Evolutionary conservation across 2,329 filamentous ascomycete species (phyloP).

Genomic region (Tolypocladium ovalisporum): DNA sequence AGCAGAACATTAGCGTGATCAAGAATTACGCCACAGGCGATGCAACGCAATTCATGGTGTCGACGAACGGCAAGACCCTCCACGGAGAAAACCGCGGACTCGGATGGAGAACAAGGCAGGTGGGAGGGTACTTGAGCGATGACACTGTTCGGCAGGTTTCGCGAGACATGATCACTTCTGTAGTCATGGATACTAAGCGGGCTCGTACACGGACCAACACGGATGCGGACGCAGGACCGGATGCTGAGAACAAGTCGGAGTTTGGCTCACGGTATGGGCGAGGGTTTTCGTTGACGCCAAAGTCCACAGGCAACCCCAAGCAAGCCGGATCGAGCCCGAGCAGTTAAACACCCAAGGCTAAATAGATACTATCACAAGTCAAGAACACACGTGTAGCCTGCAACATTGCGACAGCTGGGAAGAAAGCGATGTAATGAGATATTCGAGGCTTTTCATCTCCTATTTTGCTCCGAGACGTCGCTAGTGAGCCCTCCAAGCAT

Average conservation of each 20-base stretch:
- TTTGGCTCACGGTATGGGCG: neutral
- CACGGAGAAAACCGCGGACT: constrained; percentile 6
- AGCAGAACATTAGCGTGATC: constrained; percentile 7
- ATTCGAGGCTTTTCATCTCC: neutral
- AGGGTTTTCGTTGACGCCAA: neutral
- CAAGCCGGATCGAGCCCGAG: neutral
- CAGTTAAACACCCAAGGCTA: neutral
- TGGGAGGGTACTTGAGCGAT: constrained; percentile 6
- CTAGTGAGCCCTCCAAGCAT: too few relatives aligned
- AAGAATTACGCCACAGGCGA: constrained; percentile 8
- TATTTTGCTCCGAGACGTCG: neutral
- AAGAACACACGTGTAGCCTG: neutral
- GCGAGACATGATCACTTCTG: neutral
- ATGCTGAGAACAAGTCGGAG: neutral
- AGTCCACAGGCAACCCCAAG: neutral
- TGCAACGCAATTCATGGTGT: constrained; percentile 7
- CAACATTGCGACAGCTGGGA: neutral
- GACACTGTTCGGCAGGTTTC: constrained; percentile 1
- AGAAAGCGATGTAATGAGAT: neutral
- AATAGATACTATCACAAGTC: neutral
- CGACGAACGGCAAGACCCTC: constrained; percentile 7
- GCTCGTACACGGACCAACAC: neutral
- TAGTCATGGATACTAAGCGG: neutral
- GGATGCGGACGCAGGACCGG: neutral
- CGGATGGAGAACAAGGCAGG: constrained; percentile 5